These are phyloP conservation scores for Neurospora sp. DNA, from an alignment of 495 filamentous ascomycete species.

Conservation along the genomic window DNA sequence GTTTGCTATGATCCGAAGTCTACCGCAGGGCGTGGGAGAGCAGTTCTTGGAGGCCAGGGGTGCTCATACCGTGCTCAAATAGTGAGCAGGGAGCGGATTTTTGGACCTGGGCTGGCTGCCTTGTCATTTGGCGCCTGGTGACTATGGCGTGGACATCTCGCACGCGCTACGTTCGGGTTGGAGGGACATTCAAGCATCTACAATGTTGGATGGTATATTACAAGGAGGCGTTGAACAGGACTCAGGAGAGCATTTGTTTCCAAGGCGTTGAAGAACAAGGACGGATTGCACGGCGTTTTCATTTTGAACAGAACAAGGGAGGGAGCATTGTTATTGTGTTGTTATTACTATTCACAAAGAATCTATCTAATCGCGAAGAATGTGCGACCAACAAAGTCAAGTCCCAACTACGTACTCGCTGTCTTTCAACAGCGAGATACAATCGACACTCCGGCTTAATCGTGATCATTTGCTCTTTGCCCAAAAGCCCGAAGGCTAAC, in stretches of 20 bases:
- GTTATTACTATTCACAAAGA: background rate
- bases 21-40: constrained; percentile 74
- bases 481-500: constrained; percentile 11
- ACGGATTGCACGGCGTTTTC: background rate
- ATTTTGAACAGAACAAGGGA: background rate
- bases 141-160: background rate
- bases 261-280: background rate
- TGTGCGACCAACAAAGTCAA: constrained; percentile 86
- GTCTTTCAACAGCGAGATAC: constrained; percentile 63
- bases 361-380: background rate
- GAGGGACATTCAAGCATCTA: background rate
- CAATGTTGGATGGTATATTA: background rate
- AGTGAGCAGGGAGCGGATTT: constrained; percentile 1
- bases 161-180: background rate
- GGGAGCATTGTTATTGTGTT: background rate
- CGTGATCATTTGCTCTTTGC: constrained; percentile 55
- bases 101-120: background rate
- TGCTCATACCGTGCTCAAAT: constrained; percentile 86
- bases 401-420: constrained; percentile 69
- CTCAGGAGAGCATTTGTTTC: background rate
- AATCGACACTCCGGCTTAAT: constrained; percentile 91
- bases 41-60: constrained; percentile 80
- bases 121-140: background rate
- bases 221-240: background rate
- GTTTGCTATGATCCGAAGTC: constrained; percentile 63